phyloP scores from a whole-genome alignment of 768 basidiomycete genomes.

The Boletus rubescentipes region DNA sequence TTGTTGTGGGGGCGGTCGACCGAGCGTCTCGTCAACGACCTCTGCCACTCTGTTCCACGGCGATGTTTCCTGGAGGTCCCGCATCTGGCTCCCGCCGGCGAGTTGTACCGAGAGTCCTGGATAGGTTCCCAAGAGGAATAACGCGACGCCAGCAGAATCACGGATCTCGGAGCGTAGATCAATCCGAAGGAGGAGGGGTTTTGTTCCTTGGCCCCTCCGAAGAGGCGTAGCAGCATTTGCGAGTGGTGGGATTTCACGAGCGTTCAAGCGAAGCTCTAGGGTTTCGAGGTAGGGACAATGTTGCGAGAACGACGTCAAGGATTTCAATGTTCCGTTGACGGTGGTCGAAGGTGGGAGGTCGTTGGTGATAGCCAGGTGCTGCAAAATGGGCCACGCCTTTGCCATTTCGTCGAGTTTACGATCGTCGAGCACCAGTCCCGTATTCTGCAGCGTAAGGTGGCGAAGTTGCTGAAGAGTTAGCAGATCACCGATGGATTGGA shows the following conservation, averaged over 20 bases:
- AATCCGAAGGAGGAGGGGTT: conserved; percentile 2
- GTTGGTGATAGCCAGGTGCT: conserved; percentile 16
- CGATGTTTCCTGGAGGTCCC: conserved; percentile 14
- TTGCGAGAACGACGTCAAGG: conserved; percentile 8
- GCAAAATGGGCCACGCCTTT: conserved; percentile 19
- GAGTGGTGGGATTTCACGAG: conserved; percentile 14
- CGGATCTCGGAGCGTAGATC: conserved; percentile 21
- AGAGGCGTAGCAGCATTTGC: not conserved
- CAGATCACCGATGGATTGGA: conserved; percentile 11
- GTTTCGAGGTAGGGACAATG: conserved; percentile 19
- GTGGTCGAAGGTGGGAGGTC: conserved; percentile 9
- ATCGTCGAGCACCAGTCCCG: conserved; percentile 15
- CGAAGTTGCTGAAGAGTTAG: conserved; percentile 9
- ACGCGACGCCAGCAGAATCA: conserved; percentile 15
- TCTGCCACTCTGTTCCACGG: conserved; percentile 24
- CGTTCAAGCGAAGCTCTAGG: conserved; percentile 19
- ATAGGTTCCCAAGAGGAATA: conserved; percentile 16
- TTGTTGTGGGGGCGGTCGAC: conserved; percentile 9
- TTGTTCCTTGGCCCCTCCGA: conserved; percentile 6
- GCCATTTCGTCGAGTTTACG: conserved; percentile 14
- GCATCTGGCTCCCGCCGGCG: not conserved
- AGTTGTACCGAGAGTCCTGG: conserved; percentile 11
- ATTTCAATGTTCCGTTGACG: conserved; percentile 9
- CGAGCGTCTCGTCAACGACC: conserved; percentile 15
- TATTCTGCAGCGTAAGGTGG: conserved; percentile 11